Conservation (phyloP, 2,329 filamentous ascomycete species). For the Geoglossum cookeanum region DNA sequence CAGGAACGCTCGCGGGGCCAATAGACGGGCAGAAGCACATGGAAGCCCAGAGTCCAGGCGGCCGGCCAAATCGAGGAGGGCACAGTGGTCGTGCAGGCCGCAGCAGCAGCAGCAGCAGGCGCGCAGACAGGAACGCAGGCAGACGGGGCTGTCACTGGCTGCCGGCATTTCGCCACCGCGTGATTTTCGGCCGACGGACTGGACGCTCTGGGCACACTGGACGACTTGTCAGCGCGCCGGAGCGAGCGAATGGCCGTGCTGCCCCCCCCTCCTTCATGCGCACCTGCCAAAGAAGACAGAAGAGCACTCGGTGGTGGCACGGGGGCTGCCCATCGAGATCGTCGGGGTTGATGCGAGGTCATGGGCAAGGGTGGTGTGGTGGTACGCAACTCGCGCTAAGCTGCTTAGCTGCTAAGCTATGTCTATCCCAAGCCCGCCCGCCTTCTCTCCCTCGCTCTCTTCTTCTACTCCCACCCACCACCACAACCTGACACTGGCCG, state of each 20-base stretch:
- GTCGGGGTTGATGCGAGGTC: background rate
- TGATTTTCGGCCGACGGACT: background rate
- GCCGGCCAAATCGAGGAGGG: background rate
- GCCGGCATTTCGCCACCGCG: background rate
- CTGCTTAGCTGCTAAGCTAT: conserved; percentile 17
- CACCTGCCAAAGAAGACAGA: no score
- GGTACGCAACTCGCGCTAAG: conserved; percentile 11
- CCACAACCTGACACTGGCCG: conserved; percentile 6
- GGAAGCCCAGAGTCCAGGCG: background rate
- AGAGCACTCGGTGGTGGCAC: no score
- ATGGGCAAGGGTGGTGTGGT: background rate
- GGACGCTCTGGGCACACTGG: no score
- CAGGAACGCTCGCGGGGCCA: background rate
- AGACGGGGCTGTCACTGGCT: background rate
- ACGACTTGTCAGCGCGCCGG: background rate
- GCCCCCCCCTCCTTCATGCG: no score
- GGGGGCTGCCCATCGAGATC: background rate
- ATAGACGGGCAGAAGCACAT: background rate
- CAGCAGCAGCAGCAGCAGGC: background rate
- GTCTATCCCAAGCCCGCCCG: conserved; percentile 10
- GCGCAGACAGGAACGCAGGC: background rate
- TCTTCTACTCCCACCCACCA: conserved; percentile 14
- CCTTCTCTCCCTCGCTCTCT: conserved; percentile 11
- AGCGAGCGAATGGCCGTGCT: background rate
- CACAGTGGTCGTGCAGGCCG: background rate